These are phyloP conservation scores for Phytophthora tubulina DNA, from an alignment of 352 stramenopile genomes.

Conservation along the genomic window DNA sequence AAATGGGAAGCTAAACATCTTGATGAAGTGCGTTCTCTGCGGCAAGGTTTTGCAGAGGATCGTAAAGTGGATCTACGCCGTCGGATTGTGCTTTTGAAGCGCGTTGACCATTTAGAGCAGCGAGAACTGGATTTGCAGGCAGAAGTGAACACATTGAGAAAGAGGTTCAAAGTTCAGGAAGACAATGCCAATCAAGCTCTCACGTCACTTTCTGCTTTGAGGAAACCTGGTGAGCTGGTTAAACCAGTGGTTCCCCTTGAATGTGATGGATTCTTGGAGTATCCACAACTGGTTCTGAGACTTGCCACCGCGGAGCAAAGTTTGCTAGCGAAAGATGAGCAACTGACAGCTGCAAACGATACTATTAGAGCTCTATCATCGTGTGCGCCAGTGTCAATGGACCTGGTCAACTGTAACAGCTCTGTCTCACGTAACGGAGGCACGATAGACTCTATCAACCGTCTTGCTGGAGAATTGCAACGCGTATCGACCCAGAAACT, in stretches of 20 bases:
- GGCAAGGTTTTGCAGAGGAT: slow-evolving; percentile 33
- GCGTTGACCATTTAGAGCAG: slow-evolving; percentile 27
- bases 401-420: background rate
- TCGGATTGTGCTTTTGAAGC: slow-evolving; percentile 19
- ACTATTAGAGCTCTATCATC: slow-evolving; percentile 39
- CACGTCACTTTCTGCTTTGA: background rate
- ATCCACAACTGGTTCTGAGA: slow-evolving; percentile 35
- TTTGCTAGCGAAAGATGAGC: slow-evolving; percentile 36
- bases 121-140: slow-evolving; percentile 35
- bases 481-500: slow-evolving; percentile 25
- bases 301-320: slow-evolving; percentile 37
- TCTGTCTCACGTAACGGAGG: background rate
- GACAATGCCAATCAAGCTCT: background rate
- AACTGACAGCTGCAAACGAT: slow-evolving; percentile 34
- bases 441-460: slow-evolving; percentile 17
- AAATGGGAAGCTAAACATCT: slow-evolving; percentile 41
- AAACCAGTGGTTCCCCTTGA: background rate
- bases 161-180: background rate
- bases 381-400: slow-evolving; percentile 3
- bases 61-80: slow-evolving; percentile 14
- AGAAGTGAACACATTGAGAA: slow-evolving; percentile 33
- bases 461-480: slow-evolving; percentile 29
- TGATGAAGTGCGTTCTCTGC: slow-evolving; percentile 31
- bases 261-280: slow-evolving; percentile 11
- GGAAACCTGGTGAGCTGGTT: background rate